Evolutionary conservation across 192 early-diverging fungal genomes (phyloP), one percentile per base, ranked within the genome.

Genomic region (Coemansia sp.): DNA sequence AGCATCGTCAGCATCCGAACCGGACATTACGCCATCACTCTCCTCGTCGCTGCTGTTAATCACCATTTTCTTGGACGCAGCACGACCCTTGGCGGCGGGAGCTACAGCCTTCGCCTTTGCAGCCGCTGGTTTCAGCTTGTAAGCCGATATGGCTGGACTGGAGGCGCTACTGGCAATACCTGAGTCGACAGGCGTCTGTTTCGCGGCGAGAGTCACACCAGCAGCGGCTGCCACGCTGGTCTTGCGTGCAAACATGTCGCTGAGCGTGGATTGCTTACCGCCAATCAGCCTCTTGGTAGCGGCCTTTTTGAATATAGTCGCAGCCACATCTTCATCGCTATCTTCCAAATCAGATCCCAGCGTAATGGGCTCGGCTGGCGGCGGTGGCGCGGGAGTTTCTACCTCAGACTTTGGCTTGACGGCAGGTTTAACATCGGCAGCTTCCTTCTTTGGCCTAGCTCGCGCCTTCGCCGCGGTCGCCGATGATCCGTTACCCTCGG

Each of bases 281-380:
- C 56, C 3, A 51, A 19, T 11, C 55, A 40, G 2, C 58, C 62
- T 60, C 48, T 75, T 74, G 31, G 66, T 42, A 5, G 73, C 70
- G 17, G 64, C 68, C 58, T 74, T 76, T 61, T 76, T 79, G 39
- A 76, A 76, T 29, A 84, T 76, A 4, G 58, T 61, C 55, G 58
- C 4, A 1, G 77, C 20, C 24, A 79, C 73, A 34, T 84, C 82
- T 19, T 84, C 77, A 62, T 84, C 82, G 59, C 82, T 84, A 65
- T 84, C 82, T 6, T 78, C 76, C 56, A 79, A 50, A 40, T 84
- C 82, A 13, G 76, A 84, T 5, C 76, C 77, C n/a, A 79, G 62
- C n/a, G 70, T 83, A 27, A 44, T 53, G 2, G 78, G 17, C 2
- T 68, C 65, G 5, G 62, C 5, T 61, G 48, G 44, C 44, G 24